Conservation (phyloP, 2,329 filamentous ascomycete genomes). For the Aspergillus cejpii region DNA sequence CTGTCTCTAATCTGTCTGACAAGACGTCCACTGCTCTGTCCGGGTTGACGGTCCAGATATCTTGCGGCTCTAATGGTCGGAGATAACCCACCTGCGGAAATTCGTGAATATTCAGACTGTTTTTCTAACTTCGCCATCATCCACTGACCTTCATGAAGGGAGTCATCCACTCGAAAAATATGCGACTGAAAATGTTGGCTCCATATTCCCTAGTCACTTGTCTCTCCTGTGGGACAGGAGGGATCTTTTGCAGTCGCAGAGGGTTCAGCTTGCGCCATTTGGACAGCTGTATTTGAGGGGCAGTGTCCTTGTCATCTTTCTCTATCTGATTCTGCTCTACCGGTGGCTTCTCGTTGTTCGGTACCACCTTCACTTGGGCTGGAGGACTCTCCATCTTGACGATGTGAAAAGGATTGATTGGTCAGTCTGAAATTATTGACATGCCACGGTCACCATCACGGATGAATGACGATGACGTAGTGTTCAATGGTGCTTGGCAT, state of each 20-base stretch:
- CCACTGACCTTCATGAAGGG: slow-evolving; percentile 68
- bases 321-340: neutral
- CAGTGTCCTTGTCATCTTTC: neutral
- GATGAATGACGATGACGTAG: no score
- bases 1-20: slow-evolving; percentile 57
- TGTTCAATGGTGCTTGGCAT: no score
- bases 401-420: neutral
- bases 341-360: neutral
- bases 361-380: neutral
- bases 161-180: slow-evolving; percentile 87
- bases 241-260: slow-evolving; percentile 43
- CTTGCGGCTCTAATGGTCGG: slow-evolving; percentile 70
- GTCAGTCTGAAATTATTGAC: neutral
- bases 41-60: slow-evolving; percentile 86
- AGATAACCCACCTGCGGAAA: slow-evolving; percentile 66
- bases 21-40: slow-evolving; percentile 65
- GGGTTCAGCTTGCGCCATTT: slow-evolving; percentile 41
- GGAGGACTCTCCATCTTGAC: neutral
- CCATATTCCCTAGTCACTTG: slow-evolving; percentile 60
- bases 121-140: slow-evolving; percentile 7
- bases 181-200: slow-evolving; percentile 64
- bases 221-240: slow-evolving; percentile 52
- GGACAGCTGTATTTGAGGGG: neutral
- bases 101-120: slow-evolving; percentile 5
- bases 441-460: neutral